Evolutionary conservation across 192 early-diverging fungal genomes (phyloP).

Genomic region (Backusella sp.): DNA sequence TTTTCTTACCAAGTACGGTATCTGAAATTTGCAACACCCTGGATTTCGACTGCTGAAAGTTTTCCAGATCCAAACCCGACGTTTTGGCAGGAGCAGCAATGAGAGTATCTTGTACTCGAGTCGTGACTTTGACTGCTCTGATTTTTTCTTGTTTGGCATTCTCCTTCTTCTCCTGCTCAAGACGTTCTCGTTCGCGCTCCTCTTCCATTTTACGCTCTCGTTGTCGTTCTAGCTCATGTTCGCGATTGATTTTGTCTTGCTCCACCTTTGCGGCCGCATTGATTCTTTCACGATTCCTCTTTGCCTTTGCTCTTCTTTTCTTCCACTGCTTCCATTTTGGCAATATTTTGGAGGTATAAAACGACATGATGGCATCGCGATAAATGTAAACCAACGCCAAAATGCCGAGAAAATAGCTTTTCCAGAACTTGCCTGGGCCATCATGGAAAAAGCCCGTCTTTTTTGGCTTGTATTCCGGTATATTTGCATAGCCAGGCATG

Average conservation of each 20-base stretch:
- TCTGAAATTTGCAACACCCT: slow-evolving; percentile 30
- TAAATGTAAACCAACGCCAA: slow-evolving; percentile 14
- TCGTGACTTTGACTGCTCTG: neutral
- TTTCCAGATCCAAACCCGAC: slow-evolving; percentile 16
- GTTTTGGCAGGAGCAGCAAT: neutral
- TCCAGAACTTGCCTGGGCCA: slow-evolving; percentile 29
- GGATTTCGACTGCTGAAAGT: slow-evolving; percentile 4
- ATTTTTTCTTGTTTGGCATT: neutral
- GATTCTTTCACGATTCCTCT: neutral
- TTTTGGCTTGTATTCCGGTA: neutral
- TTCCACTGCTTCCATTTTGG: slow-evolving; percentile 8
- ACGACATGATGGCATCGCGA: neutral
- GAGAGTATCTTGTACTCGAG: neutral
- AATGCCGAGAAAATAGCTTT: slow-evolving; percentile 21
- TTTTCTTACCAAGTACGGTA: slow-evolving; percentile 19
- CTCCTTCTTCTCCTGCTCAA: neutral
- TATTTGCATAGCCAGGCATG: neutral
- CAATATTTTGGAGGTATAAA: slow-evolving; percentile 5
- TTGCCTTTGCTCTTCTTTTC: slow-evolving; percentile 12
- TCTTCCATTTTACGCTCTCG: neutral
- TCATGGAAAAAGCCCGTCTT: slow-evolving; percentile 28
- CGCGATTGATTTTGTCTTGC: slow-evolving; percentile 4
- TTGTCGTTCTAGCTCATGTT: neutral
- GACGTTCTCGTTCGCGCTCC: neutral
- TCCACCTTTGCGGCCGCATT: neutral